Percentiles rank a stretch among this genome's conserved stretches.
Evolutionary conservation across 257 asterid genomes (phyloP).

Genomic region (Fraxinus quadrangulata): DNA sequence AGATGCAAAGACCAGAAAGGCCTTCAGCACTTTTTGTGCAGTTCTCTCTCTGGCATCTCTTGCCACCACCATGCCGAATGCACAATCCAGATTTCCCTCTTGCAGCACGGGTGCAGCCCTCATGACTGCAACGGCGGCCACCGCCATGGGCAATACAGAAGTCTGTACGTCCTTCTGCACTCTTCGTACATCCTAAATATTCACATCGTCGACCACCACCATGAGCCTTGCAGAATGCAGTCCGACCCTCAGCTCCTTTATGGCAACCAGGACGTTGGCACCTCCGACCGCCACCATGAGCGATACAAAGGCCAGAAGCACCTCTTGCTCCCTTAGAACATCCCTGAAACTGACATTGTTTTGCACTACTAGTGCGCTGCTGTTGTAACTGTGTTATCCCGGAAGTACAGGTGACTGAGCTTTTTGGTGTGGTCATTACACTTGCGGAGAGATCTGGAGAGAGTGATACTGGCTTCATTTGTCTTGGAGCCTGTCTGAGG

Average conservation of each 20-base stretch:
- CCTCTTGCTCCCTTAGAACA: constrained; percentile 92
- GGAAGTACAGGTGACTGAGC: constrained; percentile 99
- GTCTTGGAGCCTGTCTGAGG: constrained; percentile 39
- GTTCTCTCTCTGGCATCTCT: constrained; percentile 80
- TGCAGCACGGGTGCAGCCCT: constrained; percentile 77
- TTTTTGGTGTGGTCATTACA: constrained; percentile 59
- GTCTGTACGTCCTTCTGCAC: constrained; percentile 94
- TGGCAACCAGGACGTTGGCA: constrained; percentile 83
- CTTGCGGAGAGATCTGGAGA: constrained; percentile 63
- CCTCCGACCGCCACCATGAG: constrained; percentile 96
- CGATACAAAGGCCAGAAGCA: constrained; percentile 91
- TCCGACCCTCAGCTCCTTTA: constrained; percentile 95
- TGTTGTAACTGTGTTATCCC: constrained; percentile 70
- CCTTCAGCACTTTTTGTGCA: constrained; percentile 94
- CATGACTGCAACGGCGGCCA: constrained; percentile 81
- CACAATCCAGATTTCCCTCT: constrained; percentile 89
- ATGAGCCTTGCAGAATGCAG: constrained; percentile 96
- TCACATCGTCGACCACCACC: constrained; percentile 97
- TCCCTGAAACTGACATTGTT: constrained; percentile 82
- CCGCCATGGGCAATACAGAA: constrained; percentile 95
- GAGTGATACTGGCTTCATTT: constrained; percentile 35
- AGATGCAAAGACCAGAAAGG: constrained; percentile 91
- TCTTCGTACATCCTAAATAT: constrained; percentile 82
- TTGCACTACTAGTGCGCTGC: constrained; percentile 59
- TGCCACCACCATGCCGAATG: constrained; percentile 98